phyloP scores from a whole-genome alignment of 2,329 filamentous ascomycete species.

The Daldinia eschscholtzii region DNA sequence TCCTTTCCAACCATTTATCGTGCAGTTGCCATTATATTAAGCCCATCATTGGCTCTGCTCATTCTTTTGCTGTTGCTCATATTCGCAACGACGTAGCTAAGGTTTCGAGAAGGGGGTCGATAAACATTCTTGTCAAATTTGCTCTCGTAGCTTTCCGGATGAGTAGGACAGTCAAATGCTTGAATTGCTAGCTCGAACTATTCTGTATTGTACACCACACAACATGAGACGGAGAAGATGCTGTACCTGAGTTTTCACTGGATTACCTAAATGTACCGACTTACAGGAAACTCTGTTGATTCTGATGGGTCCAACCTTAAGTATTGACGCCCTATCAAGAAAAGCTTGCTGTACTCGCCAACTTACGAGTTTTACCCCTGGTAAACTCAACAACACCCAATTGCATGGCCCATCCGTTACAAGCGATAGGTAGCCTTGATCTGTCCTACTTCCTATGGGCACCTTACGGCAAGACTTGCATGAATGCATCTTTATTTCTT shows the following conservation, averaged over 20 bases:
- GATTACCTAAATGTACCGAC: conserved; percentile 34
- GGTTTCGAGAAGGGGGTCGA: conserved; percentile 1
- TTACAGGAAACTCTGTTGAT: conserved; percentile 15
- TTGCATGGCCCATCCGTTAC: neutral
- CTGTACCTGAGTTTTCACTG: neutral
- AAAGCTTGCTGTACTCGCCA: conserved; percentile 17
- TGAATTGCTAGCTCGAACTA: conserved; percentile 13
- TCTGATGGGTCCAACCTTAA: neutral
- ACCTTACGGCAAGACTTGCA: neutral
- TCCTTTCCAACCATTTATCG: conserved; percentile 25
- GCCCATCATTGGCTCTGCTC: conserved; percentile 14
- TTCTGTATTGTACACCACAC: neutral
- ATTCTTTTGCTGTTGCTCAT: conserved; percentile 6
- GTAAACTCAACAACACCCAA: conserved; percentile 31
- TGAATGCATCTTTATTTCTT: neutral
- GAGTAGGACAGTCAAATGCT: conserved; percentile 1
- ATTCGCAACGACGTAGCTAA: conserved; percentile 13
- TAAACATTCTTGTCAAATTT: conserved; percentile 20
- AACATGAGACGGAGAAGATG: conserved; percentile 10
- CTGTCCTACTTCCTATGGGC: neutral
- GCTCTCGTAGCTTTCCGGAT: conserved; percentile 22
- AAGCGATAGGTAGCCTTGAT: neutral
- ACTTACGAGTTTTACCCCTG: conserved; percentile 29
- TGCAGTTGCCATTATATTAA: conserved; percentile 26
- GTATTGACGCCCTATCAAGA: neutral